Evolutionary conservation across 306 rosid species (phyloP), one percentile per base, ranked within the genome.

Genomic region (Crataegus laevigata): DNA sequence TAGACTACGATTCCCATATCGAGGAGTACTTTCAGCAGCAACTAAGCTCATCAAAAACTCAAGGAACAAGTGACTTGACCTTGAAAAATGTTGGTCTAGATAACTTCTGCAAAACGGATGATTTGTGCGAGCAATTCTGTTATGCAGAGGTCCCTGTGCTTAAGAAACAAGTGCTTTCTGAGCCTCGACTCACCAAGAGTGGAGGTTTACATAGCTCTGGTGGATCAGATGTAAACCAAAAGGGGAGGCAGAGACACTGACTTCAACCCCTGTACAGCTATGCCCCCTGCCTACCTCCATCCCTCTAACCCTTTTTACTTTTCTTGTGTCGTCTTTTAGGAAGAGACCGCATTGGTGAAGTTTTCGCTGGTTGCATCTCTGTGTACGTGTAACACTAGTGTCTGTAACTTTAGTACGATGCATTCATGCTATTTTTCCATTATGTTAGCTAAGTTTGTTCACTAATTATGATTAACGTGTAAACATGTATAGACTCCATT

Each of bases 21-120:
- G 84, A 82, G 77, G 77, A 81, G 29, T 82, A 70, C 83, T 80
- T 81, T 73, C 84, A 84, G 83, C 87, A 86, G 77, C 86, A 88
- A 32, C 80, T 79, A 22, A 52, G 85, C 82, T 74, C 88, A 52
- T 86, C 85, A 7, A 83, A 52, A 40, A 43, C 78, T 13, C 80
- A 78, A 42, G 77, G 73, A 54, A 82, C 69, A 18, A 54, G 76
- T 54, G 85, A 79, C 40, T 45, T 69, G 69, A 81, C 81, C 76
- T 69, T 78, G 66, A 55, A 85, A n/a, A 62, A 52, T 66, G 71
- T 74, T 58, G 82, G 73, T 75, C 26, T 60, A 22, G 76, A 72
- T 80, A 80, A 71, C 69, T 52, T 73, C 12, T 51, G 66, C 79
- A 81, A 79, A 72, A 71, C 62, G 25, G 82, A 84, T 61, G 63